Conservation (phyloP, 179 eudicot genomes). For the Drosera spatulata region DNA sequence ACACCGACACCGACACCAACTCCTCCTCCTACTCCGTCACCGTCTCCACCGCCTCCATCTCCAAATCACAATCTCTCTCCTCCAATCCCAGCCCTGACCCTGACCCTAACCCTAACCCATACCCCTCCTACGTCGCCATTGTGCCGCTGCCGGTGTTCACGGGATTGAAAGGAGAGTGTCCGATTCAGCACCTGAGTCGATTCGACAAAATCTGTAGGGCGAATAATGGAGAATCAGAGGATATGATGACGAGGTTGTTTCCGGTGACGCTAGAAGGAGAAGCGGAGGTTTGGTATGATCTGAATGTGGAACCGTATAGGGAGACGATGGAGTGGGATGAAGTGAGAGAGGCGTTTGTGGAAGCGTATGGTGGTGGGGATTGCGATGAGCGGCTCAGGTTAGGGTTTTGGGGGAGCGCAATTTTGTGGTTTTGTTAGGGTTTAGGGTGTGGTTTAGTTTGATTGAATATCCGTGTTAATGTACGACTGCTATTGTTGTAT, state of each 20-base stretch:
- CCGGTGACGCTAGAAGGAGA: constrained; percentile 20
- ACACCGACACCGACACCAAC: too few species aligned
- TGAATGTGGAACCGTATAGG: constrained; percentile 18
- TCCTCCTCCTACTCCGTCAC: too few species aligned
- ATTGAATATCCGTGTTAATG: too few species aligned
- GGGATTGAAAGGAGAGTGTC: background rate
- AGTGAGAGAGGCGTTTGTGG: constrained; percentile 10
- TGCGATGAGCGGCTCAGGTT: background rate
- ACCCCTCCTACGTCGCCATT: background rate
- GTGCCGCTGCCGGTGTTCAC: background rate
- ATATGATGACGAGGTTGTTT: constrained; percentile 13
- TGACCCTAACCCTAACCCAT: background rate
- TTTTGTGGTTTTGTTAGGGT: too few species aligned
- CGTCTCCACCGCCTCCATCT: too few species aligned
- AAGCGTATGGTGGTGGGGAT: constrained; percentile 9
- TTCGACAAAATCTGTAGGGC: constrained; percentile 13
- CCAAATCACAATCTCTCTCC: too few species aligned
- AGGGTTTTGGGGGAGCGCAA: background rate
- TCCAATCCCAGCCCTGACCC: too few species aligned
- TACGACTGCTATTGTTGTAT: too few species aligned
- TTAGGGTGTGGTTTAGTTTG: too few species aligned
- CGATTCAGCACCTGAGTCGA: background rate
- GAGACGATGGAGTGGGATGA: constrained; percentile 17
- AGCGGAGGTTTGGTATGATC: constrained; percentile 22
- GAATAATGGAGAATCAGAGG: constrained; percentile 11